Evolutionary conservation across 2,329 filamentous ascomycete species (phyloP), one percentile per base, ranked within the genome.

Genomic region (Stachybotrys chlorohalonatus): DNA sequence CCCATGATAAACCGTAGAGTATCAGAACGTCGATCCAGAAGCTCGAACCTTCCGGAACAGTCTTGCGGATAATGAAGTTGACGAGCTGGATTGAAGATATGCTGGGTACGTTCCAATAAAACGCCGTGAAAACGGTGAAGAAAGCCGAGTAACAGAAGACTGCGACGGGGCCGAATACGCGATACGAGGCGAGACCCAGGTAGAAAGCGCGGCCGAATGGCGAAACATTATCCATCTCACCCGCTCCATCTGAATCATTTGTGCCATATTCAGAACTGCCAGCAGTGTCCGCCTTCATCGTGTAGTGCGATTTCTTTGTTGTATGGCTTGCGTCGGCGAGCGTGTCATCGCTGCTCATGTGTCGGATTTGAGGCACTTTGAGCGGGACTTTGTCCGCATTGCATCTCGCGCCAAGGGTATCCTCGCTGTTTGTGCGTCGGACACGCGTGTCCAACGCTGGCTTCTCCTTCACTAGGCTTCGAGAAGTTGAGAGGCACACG

Each of bases 181-280:
- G 68, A 66, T 81, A 82, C 1, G 75, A 69, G 2, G 79, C 76
- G 51, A 75, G 65, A 16, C 71, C 70, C 49, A 75, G 68, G 65
- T 82, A 82, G 63, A 82, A 82, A 2, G 80, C 79, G 9, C 78
- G 73, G 32, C 79, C 79, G 58, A 83, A 83, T 0, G 80, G 79
- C 3, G 71, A 71, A 7, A 67, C 58, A 17, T 60, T 58, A 24
- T 59, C 51, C 11, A 54, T 36, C 7, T 53, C 39, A 5, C 46
- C 15, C 5, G 51, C 32, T 8, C 56, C 52, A 1, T 50, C 45
- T 6, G 52, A 53, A 16, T 56, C 54, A 17, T 60, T 57, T 9
- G 53, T 58, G 36, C 61, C 62, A 36, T 56, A 61, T 17, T 60
- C 60, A 6, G 62, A 63, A 11, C 53, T 51, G n/a, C 50, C 46